Conservation (phyloP, 768 basidiomycete species). For the Trametes punicea region DNA sequence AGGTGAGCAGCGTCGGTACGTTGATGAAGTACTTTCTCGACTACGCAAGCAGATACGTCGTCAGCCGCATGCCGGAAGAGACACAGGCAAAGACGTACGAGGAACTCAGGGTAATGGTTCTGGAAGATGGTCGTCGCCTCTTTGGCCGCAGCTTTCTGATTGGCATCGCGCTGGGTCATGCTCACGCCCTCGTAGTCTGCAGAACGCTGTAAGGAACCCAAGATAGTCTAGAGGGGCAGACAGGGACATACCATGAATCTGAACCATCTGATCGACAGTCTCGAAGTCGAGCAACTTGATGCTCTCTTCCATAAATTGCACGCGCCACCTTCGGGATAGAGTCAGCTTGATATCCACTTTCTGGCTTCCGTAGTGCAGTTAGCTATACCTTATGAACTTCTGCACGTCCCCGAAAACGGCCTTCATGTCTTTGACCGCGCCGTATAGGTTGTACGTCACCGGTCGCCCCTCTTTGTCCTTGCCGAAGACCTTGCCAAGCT, state of each 20-base stretch:
- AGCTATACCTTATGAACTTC: constrained; percentile 64
- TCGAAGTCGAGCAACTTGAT: constrained; percentile 65
- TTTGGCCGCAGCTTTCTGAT: constrained; percentile 73
- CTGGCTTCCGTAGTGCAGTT: neutral
- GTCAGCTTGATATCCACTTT: neutral
- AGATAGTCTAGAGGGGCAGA: constrained; percentile 32
- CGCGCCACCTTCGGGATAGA: constrained; percentile 58
- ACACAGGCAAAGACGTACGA: constrained; percentile 44
- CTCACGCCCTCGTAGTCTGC: constrained; percentile 75
- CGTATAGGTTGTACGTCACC: constrained; percentile 81
- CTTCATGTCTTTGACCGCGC: constrained; percentile 60
- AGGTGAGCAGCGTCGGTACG: constrained; percentile 70
- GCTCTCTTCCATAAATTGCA: constrained; percentile 71
- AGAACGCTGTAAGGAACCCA: neutral
- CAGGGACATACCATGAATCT: constrained; percentile 61
- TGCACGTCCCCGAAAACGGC: constrained; percentile 75
- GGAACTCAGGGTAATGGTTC: constrained; percentile 74
- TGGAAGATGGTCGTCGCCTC: constrained; percentile 74
- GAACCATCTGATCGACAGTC: constrained; percentile 67
- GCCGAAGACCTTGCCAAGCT: constrained; percentile 62
- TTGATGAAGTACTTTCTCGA: constrained; percentile 79
- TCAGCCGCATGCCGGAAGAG: neutral
- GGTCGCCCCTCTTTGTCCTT: constrained; percentile 70
- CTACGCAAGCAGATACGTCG: constrained; percentile 31
- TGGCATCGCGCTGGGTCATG: constrained; percentile 57